Conservation (phyloP, 176 grass and related monocot species). For the Avena atlantica region DNA sequence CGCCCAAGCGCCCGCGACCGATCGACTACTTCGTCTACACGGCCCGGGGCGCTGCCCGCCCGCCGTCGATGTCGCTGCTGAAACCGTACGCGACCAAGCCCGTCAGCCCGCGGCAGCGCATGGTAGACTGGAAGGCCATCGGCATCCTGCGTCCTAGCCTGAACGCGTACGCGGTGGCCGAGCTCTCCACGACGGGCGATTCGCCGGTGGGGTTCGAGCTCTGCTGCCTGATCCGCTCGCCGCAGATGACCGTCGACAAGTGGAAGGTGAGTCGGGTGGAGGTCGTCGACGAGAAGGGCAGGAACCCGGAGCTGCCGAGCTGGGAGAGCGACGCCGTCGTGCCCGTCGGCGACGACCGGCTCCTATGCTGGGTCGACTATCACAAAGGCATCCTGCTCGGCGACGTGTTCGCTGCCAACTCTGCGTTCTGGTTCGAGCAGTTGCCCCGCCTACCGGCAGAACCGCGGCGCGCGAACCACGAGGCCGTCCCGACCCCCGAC, state of each 20-base stretch:
- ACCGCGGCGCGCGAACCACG: not conserved
- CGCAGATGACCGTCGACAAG: not conserved
- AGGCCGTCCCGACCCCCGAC: not conserved
- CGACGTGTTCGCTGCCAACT: not conserved
- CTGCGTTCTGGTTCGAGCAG: not conserved
- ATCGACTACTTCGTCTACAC: not conserved
- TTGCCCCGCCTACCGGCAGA: not conserved
- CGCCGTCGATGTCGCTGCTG: not conserved
- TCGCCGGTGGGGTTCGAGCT: not conserved
- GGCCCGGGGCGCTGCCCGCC: not conserved
- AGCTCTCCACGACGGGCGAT: not conserved
- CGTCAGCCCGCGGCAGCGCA: not conserved
- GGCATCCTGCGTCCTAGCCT: not conserved
- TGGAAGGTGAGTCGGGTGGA: not conserved
- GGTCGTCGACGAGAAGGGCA: not conserved
- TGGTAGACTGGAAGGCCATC: not conserved
- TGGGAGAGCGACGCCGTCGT: not conserved
- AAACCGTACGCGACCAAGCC: not conserved
- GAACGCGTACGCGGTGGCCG: not conserved
- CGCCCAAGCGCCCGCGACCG: no score
- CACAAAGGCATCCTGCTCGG: not conserved
- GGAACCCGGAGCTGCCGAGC: not conserved
- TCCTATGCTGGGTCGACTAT: slow-evolving; percentile 4
- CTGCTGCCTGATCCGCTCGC: not conserved
- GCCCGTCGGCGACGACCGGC: not conserved